These are phyloP conservation scores for Lactifluus pinguis DNA, from an alignment of 768 basidiomycete species.

Conservation along the genomic window DNA sequence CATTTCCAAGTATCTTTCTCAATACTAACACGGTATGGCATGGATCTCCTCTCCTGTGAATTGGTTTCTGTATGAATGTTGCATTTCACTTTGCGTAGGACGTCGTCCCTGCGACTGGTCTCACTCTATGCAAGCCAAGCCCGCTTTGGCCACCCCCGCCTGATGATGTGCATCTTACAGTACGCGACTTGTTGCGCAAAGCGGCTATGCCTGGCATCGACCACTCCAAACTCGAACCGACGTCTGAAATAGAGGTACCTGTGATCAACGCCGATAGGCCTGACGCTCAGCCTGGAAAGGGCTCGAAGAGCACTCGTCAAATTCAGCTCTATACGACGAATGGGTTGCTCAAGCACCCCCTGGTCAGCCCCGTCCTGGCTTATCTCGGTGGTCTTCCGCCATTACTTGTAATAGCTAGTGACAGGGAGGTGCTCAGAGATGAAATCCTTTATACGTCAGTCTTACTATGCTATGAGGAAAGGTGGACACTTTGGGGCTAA, in stretches of 20 bases:
- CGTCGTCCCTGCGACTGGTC: conserved; percentile 61
- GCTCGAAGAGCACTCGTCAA: conserved; percentile 50
- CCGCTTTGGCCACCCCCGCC: conserved; percentile 70
- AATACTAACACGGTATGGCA: conserved; percentile 80
- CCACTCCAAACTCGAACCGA: conserved; percentile 19
- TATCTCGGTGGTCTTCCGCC: conserved; percentile 92
- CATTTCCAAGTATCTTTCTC: conserved; percentile 77
- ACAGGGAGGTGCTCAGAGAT: conserved; percentile 87
- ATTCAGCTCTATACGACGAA: conserved; percentile 86
- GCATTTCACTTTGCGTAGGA: conserved; percentile 39
- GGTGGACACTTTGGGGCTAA: not conserved
- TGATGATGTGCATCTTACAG: conserved; percentile 46
- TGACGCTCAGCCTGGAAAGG: conserved; percentile 28
- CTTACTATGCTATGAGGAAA: not conserved
- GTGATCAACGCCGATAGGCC: not conserved
- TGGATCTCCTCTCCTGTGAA: not conserved
- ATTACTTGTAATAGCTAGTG: conserved; percentile 72
- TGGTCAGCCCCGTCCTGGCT: conserved; percentile 69
- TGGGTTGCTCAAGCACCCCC: conserved; percentile 63
- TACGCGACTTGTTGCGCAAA: conserved; percentile 51
- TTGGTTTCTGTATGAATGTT: not conserved
- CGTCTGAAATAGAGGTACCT: not conserved
- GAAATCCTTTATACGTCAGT: conserved; percentile 75
- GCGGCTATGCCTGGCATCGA: conserved; percentile 47
- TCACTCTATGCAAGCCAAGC: conserved; percentile 71